Conservation (phyloP, 2,329 filamentous ascomycete genomes). For the Aciculosporium take region DNA sequence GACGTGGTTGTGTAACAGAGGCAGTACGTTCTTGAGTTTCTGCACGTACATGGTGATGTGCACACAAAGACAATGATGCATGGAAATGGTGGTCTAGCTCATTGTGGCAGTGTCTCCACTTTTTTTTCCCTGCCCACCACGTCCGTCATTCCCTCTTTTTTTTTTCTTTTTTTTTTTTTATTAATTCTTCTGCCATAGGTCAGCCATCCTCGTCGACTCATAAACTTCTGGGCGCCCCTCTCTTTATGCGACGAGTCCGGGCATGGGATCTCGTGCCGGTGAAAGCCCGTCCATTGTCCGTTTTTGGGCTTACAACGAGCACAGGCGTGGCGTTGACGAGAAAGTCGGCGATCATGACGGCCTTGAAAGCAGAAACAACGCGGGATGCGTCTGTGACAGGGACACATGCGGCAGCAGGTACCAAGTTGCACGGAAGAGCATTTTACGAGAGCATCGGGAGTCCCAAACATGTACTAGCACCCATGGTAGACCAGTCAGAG, state of each 20-base stretch:
- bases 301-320: neutral
- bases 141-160: neutral
- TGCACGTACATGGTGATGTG: too few relatives aligned
- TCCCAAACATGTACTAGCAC: constrained; percentile 79
- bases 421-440: constrained; percentile 66
- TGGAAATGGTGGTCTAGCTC: too few relatives aligned
- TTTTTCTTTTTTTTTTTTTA: neutral
- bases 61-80: too few relatives aligned
- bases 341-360: constrained; percentile 20
- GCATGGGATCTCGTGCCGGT: neutral
- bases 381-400: constrained; percentile 7
- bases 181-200: neutral
- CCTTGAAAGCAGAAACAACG: constrained; percentile 10
- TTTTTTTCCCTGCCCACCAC: neutral
- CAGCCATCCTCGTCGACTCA: neutral
- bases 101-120: neutral
- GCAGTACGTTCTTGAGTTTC: too few relatives aligned
- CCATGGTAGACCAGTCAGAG: constrained; percentile 98
- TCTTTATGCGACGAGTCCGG: constrained; percentile 3
- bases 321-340: constrained; percentile 4
- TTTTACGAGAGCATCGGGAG: constrained; percentile 94
- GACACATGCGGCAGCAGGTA: constrained; percentile 22
- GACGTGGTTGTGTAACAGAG: too few relatives aligned
- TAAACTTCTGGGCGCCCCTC: neutral
- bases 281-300: neutral